A percentile compares a stretch with the other conserved stretches of the same genome.
phyloP scores from a whole-genome alignment of 495 filamentous ascomycete genomes.

The Penicillium flavigenum region DNA sequence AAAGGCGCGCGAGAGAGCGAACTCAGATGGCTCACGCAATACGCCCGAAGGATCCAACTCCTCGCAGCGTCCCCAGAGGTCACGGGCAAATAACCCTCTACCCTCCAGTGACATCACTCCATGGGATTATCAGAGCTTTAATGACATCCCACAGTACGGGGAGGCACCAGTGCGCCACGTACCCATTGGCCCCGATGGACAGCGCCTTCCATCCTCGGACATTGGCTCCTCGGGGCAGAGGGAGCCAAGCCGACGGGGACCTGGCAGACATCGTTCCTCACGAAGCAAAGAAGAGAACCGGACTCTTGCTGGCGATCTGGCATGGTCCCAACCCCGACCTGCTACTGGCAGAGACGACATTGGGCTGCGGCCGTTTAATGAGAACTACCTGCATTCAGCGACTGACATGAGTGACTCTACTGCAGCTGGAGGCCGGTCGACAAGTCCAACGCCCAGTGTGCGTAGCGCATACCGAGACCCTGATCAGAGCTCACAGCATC shows the following conservation, averaged over 20 bases:
- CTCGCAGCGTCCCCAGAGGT: constrained; percentile 69
- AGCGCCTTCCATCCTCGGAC: constrained; percentile 54
- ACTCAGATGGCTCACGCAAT: constrained; percentile 58
- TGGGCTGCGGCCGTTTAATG: constrained; percentile 50
- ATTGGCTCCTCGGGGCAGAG: constrained; percentile 41
- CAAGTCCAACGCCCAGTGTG: constrained; percentile 73
- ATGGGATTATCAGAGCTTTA: constrained; percentile 88
- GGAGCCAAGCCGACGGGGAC: constrained; percentile 57
- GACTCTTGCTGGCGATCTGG: constrained; percentile 48
- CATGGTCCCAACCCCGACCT: constrained; percentile 53
- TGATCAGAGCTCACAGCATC: constrained; percentile 55
- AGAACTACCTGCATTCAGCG: constrained; percentile 41
- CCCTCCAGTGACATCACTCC: constrained; percentile 93
- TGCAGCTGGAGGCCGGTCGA: constrained; percentile 55
- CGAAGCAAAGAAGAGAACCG: constrained; percentile 70
- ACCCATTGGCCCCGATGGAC: constrained; percentile 66
- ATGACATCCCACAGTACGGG: constrained; percentile 78
- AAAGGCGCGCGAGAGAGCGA: constrained; percentile 66
- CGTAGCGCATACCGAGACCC: constrained; percentile 52
- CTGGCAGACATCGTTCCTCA: constrained; percentile 71
- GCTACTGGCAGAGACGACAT: constrained; percentile 67
- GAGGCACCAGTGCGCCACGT: constrained; percentile 77
- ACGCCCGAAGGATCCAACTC: constrained; percentile 40
- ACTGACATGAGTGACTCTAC: constrained; percentile 50
- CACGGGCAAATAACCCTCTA: constrained; percentile 65